Evolutionary conservation across 169 alveolate genomes (phyloP).

Genomic region (Plasmodium gallinaceum): DNA sequence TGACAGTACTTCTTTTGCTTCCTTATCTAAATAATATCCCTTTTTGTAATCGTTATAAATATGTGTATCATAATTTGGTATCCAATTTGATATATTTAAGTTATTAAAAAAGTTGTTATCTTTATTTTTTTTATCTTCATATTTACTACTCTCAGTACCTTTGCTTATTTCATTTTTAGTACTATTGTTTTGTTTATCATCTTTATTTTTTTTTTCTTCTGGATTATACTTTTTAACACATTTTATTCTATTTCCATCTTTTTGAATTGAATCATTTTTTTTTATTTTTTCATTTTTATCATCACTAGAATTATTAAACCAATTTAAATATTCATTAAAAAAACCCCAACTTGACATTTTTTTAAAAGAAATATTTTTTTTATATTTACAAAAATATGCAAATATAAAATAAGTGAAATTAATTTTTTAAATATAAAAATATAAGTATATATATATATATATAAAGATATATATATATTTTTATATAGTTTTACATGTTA

Average conservation of each 20-base stretch:
- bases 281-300: neutral
- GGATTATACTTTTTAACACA: neutral
- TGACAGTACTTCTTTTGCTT: conserved; percentile 17
- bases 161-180: neutral
- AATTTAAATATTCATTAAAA: conserved; percentile 28
- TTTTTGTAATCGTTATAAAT: conserved; percentile 45
- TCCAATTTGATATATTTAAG: neutral
- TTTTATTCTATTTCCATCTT: conserved; percentile 8
- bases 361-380: neutral
- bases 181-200: neutral
- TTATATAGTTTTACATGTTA: too few species aligned
- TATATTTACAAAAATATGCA: conserved; percentile 1
- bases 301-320: conserved; percentile 20
- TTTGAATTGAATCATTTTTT: neutral
- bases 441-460: too few species aligned
- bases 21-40: conserved; percentile 45
- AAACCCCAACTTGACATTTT: conserved; percentile 59
- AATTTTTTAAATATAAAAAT: too few species aligned
- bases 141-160: neutral
- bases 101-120: conserved; percentile 9
- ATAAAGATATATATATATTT: too few species aligned
- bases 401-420: neutral
- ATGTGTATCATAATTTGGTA: neutral
- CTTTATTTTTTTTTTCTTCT: neutral
- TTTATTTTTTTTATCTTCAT: neutral